Evolutionary conservation across 2,329 filamentous ascomycete species (phyloP), one percentile per base, ranked within the genome.

Genomic region (Decorospora gaudefroyi): DNA sequence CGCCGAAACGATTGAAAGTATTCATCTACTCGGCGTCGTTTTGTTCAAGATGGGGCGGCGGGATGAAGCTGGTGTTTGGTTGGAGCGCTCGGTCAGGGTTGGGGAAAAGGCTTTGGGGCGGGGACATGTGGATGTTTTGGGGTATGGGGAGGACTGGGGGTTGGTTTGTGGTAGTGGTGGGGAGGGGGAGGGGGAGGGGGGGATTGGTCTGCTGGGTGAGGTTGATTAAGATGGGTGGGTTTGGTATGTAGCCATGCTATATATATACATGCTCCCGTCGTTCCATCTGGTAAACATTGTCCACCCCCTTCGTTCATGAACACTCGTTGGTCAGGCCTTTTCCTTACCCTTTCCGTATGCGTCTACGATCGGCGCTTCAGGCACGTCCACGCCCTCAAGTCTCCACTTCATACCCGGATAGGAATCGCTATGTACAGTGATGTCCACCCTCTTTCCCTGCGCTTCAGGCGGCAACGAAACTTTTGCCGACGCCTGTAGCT

Each of bases 351-450:
- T 68, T 0, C 55, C 57, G 7, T 48, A 46, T 13, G 52, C 59
- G 9, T 65, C 66, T 1, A 69, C 64, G 11, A 40, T 42, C 28
- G 69, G 65, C 6, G 65, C 70, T 36, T 67, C 55, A 5, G 77
- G 76, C 3, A 84, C 71, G 34, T 79, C 77, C 6, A 84, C 71
- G 3, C 73, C 74, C 12, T 73, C 68, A 4, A 83, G 53, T 21
- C 56, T 70, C 83, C 83, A 86, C 56, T 77, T 74, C 78, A 97
- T 82, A 0, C 87, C 89, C 22, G 90, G 75, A 71, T 97, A 97
- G 11, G 84, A 84, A 76, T 97, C 93, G 70, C 92, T 97, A 12
- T 93, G 76, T 2, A 96, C 83, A 50, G 80, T 67, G 3, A 96
- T 79, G 63, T 90, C 86, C 7, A 95, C 70, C 65, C 79, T 86